Conservation (phyloP, 2,329 filamentous ascomycete genomes). For the Alternaria dauci region DNA sequence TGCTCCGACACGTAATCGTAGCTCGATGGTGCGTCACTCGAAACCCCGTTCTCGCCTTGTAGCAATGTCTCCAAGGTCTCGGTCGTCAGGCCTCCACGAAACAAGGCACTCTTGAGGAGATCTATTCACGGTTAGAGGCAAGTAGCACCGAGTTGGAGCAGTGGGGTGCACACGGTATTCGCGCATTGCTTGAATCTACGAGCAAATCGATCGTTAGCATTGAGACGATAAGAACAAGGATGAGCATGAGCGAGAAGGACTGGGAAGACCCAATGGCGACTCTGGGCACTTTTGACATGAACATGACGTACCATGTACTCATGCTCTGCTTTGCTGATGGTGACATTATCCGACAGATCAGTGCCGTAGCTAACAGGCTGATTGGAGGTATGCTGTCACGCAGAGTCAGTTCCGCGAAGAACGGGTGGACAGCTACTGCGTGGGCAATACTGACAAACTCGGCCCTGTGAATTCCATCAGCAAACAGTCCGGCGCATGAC, state of each 20-base stretch:
- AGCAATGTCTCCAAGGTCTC: constrained; percentile 61
- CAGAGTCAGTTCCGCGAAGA: constrained; percentile 8
- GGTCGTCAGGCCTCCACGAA: constrained; percentile 59
- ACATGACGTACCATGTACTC: constrained; percentile 62
- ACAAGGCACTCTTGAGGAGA: constrained; percentile 57
- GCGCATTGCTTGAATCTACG: constrained; percentile 52
- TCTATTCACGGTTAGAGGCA: constrained; percentile 41
- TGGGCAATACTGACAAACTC: constrained; percentile 57
- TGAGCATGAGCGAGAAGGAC: neutral
- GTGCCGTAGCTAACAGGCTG: constrained; percentile 50
- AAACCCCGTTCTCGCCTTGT: constrained; percentile 35
- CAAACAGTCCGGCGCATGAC: constrained; percentile 17
- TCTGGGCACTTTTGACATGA: neutral
- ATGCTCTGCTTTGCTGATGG: constrained; percentile 69
- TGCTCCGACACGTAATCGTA: constrained; percentile 28
- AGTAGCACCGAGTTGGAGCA: neutral
- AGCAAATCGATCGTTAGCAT: constrained; percentile 8
- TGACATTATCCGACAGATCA: constrained; percentile 55
- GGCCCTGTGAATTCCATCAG: constrained; percentile 51
- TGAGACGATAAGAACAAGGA: neutral
- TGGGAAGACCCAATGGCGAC: neutral
- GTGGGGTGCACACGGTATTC: constrained; percentile 62
- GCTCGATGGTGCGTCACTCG: constrained; percentile 22
- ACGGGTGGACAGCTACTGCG: neutral
- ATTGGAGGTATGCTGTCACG: constrained; percentile 51